Base-by-base conservation (phyloP, 73 alveolate genomes). In the Symbiodinium natans region DNA sequence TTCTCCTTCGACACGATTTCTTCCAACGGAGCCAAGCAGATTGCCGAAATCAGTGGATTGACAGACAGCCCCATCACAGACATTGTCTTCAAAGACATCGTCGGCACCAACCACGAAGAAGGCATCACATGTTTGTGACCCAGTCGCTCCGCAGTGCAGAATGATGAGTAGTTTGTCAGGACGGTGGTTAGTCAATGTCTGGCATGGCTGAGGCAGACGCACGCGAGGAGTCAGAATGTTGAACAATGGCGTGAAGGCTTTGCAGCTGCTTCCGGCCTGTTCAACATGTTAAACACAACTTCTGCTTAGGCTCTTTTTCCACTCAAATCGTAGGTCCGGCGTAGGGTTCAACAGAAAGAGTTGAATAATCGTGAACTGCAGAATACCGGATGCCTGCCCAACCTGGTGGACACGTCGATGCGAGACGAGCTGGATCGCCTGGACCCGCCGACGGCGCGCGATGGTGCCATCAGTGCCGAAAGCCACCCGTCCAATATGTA, bases 1-100 rank as follows among this genome's bases (percentile, higher is more conserved):
- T 89, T 89, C 46, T 41, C 86, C 86, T 89, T 89, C 74, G 42
- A 83, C 46, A 71, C 74, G 74, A 68, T 89, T 34, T 43, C 80
- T 25, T 89, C 95, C 25, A 39, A 89, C 23, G 95, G 95, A 17
- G 52, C 95, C 46, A 29, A 63, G 38, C 46, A 63, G 48, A 48
- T 89, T 17, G 95, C 43, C 40, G 42, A 89, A 73, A 10, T 89
- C 75, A 31, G 48, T 4, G 95, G 95, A 13, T 63, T 89, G 74
- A 15, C 48, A 9, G 95, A 89, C 27, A 40, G 75, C 46, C 95
- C 95, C 36, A 48, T 89, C 48, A 27, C 46, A 46, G 95, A 89
- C 38, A 43, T 89, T 39, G 4, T 29, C 73, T 41, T 82, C 63
- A 21, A 36, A 9, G 63, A 42, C 21, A 38, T 82, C 38, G 19